phyloP scores from a whole-genome alignment of 805 yeast species.

The Cyberlindnera lachancei region DNA sequence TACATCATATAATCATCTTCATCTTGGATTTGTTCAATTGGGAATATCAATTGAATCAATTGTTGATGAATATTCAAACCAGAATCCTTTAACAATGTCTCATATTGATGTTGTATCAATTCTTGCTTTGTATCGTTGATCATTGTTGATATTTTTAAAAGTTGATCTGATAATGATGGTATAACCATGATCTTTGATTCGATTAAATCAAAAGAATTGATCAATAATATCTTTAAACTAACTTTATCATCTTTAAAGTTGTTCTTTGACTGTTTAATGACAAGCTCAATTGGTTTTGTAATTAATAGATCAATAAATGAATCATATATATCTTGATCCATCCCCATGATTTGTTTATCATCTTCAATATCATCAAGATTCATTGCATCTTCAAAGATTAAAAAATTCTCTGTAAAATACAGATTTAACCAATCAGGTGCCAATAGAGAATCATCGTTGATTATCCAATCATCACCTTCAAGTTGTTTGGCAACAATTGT shows the following conservation, averaged over 20 bases:
- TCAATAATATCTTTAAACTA: conserved; percentile 33
- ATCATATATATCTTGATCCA: conserved; percentile 28
- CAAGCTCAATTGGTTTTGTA: conserved; percentile 29
- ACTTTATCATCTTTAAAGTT: conserved; percentile 15
- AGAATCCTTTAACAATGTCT: conserved; percentile 41
- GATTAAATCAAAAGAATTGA: conserved; percentile 56
- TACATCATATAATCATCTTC: conserved; percentile 59
- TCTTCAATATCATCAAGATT: too few relatives aligned
- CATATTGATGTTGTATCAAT: conserved; percentile 39
- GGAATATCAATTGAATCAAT: conserved; percentile 65
- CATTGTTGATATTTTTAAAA: conserved; percentile 24
- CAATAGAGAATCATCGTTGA: conserved; percentile 46
- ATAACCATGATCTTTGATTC: conserved; percentile 42
- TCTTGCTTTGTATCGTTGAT: conserved; percentile 30
- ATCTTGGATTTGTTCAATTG: conserved; percentile 39
- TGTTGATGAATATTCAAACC: conserved; percentile 54
- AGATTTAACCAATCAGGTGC: conserved; percentile 81
- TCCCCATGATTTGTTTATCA: conserved; percentile 28
- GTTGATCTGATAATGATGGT: conserved; percentile 31
- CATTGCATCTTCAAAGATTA: conserved; percentile 29
- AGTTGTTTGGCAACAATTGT: conserved; percentile 12
- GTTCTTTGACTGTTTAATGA: conserved; percentile 21
- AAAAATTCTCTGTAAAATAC: conserved; percentile 53
- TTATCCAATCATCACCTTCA: conserved; percentile 24
- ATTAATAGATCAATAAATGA: conserved; percentile 36